Evolutionary conservation across 805 yeast species (phyloP).

Genomic region (Nakazawaea ernobii): DNA sequence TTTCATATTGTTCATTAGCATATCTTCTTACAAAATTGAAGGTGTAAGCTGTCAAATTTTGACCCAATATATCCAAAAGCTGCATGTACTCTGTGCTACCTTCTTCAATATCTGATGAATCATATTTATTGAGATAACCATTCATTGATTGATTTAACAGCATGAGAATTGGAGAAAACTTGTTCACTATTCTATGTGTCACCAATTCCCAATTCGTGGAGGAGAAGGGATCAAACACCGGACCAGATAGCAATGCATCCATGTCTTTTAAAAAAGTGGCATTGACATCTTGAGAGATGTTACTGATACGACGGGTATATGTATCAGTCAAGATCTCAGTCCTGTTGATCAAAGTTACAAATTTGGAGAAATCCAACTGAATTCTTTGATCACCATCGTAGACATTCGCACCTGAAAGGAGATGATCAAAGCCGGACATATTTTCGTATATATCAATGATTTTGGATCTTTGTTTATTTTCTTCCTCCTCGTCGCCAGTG

Average conservation of each 20-base stretch:
- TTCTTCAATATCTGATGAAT: not conserved
- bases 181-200: conserved; percentile 40
- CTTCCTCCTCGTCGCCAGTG: conserved; percentile 8
- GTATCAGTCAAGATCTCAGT: conserved; percentile 46
- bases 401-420: conserved; percentile 38
- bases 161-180: conserved; percentile 46
- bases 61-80: conserved; percentile 14
- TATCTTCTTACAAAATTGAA: conserved; percentile 43
- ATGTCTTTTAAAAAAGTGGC: conserved; percentile 30
- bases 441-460: conserved; percentile 24
- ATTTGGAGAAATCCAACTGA: conserved; percentile 43
- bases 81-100: not conserved
- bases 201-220: conserved; percentile 54
- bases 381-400: conserved; percentile 46
- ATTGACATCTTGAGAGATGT: conserved; percentile 29
- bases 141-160: conserved; percentile 33
- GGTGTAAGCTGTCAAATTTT: conserved; percentile 34
- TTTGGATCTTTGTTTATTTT: conserved; percentile 14
- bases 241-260: conserved; percentile 19
- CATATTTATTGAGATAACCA: conserved; percentile 11
- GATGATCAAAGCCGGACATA: conserved; percentile 37
- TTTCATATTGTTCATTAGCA: conserved; percentile 16
- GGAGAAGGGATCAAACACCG: conserved; percentile 30
- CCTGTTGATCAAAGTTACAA: conserved; percentile 48
- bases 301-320: conserved; percentile 31